Evolutionary conservation across 805 yeast genomes (phyloP), one percentile per base, ranked within the genome.

Genomic region (Pichia rugopelliculosa): DNA sequence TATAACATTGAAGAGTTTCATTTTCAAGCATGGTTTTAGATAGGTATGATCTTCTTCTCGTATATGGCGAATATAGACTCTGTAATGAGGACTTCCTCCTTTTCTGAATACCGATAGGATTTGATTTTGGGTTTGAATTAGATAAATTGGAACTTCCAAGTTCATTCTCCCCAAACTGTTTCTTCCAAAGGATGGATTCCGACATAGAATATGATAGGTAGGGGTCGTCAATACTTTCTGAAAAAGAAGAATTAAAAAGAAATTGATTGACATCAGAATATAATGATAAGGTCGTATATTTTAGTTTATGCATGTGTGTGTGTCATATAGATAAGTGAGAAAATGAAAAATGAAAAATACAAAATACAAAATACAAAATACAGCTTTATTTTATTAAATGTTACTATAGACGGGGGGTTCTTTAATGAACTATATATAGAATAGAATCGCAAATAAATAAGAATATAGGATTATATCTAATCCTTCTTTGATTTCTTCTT

Each of bases 1-100:
- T 81, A 52, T 80, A 80, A 3, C 78, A 74, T 25, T 76, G 70
- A 49, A 71, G 74, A 45, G 72, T 70, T 56, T 81, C 87, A 57
- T 73, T 69, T 26, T 73, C 70, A 27, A 80, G 64, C 85, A 81
- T 80, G 15, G 76, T 58, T n/a, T 66, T 59, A 0, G 84, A 78
- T 22, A 81, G 63, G 53, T 79, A 79, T 5, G 82, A 75, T 53
- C 74, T 71, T 41, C 85, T 64, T 53, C 82, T 67, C 26, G 75
- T 74, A 69, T 76, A 72, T 1, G 81, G 81, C 0, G 81, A 74
- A 11, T 75, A 68, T 1, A 71, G 53, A 1, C 74, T 65, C 11
- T 56, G 49, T 40, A 66, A 62, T 1, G 68, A 62, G 11, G 69
- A 63, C 27, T 50, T 55, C 23, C 67, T 54, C 50, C 63, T 54